Base-by-base conservation (phyloP, 1,284 basidiomycete species). In the Trichosporon asahii region DNA sequence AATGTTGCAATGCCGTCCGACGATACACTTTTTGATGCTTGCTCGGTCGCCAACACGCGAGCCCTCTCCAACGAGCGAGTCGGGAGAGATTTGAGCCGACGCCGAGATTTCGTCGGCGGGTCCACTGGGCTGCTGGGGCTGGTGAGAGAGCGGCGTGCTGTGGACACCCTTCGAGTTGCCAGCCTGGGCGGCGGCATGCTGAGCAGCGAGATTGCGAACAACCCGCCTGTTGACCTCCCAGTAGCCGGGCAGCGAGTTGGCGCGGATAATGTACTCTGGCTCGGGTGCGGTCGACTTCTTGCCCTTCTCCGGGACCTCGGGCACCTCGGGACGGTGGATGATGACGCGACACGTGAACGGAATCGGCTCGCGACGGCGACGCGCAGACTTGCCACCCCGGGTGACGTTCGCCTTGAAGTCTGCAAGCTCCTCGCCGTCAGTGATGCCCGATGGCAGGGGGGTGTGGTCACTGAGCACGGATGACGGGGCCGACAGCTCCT, bases 1-100 rank as follows among this genome's bases (percentile, higher is more conserved):
- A 71, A 98, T 92, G 25, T 89, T 84, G 76, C 94, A 96, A 78
- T 95, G 93, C 71, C 90, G 88, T 5, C 96, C 96, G 27, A 98
- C 88, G 25, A 95, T 88, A 8, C 90, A 92, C 74, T 91, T 90
- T 82, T 97, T 98, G 82, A 99, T 90, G 37, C 86, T 90, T 21
- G 92, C 89, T 60, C 90, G 89, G 79, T 98, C 95, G 6, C 90
- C 91, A 6, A 99, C 86, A 66, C 89, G 89, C 11, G 92, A 92
- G 3, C 90, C 92, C 64, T 89, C 88, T 7, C 91, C 93, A 14
- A 98, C 86, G 70, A 94, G 87, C 12, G 90, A 91, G 81, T 98
- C 95, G 2, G 88, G 84, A 0, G 94, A 95, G 75, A 98, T 92
- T 76, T 92, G 91, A 0, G 92, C 90, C 75, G 90, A 90, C 11